A percentile compares a stretch with the other conserved stretches of the same genome.
These are phyloP conservation scores for Chlorella sp. DNA, from an alignment of 139 green algal genomes.

Conservation along the genomic window DNA sequence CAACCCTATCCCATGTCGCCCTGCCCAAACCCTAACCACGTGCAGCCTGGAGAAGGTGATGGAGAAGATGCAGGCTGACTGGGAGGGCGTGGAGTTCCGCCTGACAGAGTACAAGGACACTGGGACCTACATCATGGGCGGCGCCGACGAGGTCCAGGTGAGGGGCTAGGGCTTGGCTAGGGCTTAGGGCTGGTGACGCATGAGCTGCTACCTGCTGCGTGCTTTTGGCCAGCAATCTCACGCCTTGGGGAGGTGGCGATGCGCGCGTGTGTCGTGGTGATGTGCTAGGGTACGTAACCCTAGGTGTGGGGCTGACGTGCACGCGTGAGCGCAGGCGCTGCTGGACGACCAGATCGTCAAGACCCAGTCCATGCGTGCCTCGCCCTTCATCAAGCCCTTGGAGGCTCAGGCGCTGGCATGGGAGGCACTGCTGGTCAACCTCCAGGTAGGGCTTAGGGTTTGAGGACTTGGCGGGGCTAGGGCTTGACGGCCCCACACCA, in stretches of 20 bases:
- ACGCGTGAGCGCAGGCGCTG: conserved; percentile 56
- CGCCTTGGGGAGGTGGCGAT: too few relatives aligned
- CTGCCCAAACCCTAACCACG: not conserved
- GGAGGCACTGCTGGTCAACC: conserved; percentile 54
- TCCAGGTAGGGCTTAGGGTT: too few relatives aligned
- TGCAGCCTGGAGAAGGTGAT: conserved; percentile 66
- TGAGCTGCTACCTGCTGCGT: too few relatives aligned
- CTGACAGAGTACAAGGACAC: conserved; percentile 74
- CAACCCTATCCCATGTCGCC: too few relatives aligned
- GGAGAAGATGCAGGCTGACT: conserved; percentile 73
- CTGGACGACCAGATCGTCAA: conserved; percentile 79
- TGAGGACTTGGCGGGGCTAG: too few relatives aligned
- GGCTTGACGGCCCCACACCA: too few relatives aligned
- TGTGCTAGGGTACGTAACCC: too few relatives aligned
- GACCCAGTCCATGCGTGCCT: conserved; percentile 64
- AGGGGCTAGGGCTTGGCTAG: too few relatives aligned
- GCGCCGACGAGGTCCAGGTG: conserved; percentile 70
- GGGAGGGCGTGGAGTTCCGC: conserved; percentile 63
- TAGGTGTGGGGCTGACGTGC: too few relatives aligned
- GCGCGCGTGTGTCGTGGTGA: too few relatives aligned
- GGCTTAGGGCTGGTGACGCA: too few relatives aligned
- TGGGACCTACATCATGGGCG: conserved; percentile 69
- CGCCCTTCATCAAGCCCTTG: conserved; percentile 73
- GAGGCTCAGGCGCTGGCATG: conserved; percentile 44
- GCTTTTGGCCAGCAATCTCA: too few relatives aligned